Conservation (phyloP, 352 stramenopile genomes). For the Globisporangium cylindrosporum region DNA sequence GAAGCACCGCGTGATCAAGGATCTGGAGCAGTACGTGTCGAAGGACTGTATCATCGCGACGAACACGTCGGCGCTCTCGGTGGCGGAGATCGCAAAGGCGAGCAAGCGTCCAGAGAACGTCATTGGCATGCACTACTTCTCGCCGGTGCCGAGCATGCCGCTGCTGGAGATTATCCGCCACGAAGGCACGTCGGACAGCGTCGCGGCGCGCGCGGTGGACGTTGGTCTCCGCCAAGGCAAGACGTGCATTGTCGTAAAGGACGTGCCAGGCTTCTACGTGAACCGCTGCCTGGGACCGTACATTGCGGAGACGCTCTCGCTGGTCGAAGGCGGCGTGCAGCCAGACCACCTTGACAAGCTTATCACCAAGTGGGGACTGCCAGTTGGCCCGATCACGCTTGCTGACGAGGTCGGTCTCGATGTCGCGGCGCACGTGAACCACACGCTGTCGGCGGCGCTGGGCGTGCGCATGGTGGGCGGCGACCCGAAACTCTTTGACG, state of each 20-base stretch:
- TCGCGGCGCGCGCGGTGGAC: constrained; percentile 91
- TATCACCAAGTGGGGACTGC: constrained; percentile 96
- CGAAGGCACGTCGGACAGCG: constrained; percentile 85
- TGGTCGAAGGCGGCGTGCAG: constrained; percentile 90
- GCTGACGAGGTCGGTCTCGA: constrained; percentile 98
- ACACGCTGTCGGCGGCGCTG: constrained; percentile 92
- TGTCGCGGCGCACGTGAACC: constrained; percentile 93
- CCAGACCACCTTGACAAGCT: constrained; percentile 94
- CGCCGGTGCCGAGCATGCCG: constrained; percentile 96
- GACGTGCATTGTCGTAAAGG: constrained; percentile 97
- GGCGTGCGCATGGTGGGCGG: constrained; percentile 94
- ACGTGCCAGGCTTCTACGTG: constrained; percentile 99
- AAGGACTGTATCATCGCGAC: constrained; percentile 96
- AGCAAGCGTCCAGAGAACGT: constrained; percentile 88
- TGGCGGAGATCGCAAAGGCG: constrained; percentile 91
- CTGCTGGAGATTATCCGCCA: constrained; percentile 99
- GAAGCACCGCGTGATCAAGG: constrained; percentile 95
- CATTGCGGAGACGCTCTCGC: constrained; percentile 87
- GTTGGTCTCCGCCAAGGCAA: constrained; percentile 97
- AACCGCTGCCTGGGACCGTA: constrained; percentile 98
- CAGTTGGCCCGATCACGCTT: constrained; percentile 96
- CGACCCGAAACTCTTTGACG: constrained; percentile 89
- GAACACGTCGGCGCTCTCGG: constrained; percentile 97
- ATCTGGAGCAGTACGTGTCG: constrained; percentile 91
- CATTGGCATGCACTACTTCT: constrained; percentile 99